phyloP scores from a whole-genome alignment of 2,329 filamentous ascomycete genomes.

The Arthrobotrys sinensis region DNA sequence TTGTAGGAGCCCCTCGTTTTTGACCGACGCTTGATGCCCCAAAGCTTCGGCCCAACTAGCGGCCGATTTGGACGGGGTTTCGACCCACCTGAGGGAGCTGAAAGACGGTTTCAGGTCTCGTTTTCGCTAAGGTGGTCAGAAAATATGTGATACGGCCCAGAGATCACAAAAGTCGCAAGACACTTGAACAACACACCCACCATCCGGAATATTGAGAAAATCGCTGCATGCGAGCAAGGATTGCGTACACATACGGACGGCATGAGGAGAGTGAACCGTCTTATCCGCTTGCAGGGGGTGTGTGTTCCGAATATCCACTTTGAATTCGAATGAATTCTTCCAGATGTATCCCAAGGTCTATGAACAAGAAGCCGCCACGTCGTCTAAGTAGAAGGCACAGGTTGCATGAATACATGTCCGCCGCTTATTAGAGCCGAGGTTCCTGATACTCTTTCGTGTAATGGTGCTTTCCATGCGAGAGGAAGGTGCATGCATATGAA shows the following conservation, averaged over 20 bases:
- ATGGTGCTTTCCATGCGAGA: neutral
- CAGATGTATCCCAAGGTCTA: constrained; percentile 1
- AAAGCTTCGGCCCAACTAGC: constrained; percentile 9
- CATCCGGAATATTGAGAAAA: neutral
- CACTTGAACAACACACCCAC: constrained; percentile 26
- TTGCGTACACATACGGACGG: constrained; percentile 21
- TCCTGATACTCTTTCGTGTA: neutral
- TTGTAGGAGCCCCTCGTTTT: constrained; percentile 26
- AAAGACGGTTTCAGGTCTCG: constrained; percentile 10
- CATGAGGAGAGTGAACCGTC: constrained; percentile 6
- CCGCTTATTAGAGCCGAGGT: constrained; percentile 27
- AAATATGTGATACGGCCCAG: neutral
- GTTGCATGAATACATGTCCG: constrained; percentile 5
- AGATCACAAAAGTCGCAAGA: constrained; percentile 17
- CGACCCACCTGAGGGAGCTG: neutral
- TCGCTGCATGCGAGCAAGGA: constrained; percentile 22
- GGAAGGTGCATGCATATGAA: constrained; percentile 5
- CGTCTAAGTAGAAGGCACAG: constrained; percentile 11
- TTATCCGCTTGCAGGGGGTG: constrained; percentile 13
- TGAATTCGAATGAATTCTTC: neutral
- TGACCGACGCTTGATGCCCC: neutral
- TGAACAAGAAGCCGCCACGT: constrained; percentile 29
- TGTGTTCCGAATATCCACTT: constrained; percentile 7
- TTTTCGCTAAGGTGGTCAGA: neutral
- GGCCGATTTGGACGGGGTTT: neutral